Evolutionary conservation across 352 stramenopile species (phyloP), one percentile per base, ranked within the genome.

Genomic region (Pythium sp.): DNA sequence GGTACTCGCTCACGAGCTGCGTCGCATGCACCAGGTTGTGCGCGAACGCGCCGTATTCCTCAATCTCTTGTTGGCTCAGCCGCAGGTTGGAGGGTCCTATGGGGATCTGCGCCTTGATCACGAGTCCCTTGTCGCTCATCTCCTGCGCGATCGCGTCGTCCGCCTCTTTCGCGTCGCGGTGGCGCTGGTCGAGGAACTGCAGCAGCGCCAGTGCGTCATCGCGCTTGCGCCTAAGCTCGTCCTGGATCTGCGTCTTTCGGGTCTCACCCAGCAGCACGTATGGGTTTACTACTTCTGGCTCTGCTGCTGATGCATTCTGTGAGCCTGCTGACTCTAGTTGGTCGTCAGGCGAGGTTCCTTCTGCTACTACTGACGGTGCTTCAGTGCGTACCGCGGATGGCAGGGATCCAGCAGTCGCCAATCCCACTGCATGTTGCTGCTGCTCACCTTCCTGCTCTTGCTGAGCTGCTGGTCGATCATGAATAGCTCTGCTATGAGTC

Each of bases 51-150:
- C 82, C 84, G 65, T 89, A 91, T 14, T 49, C 41, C 3, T 61
- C 46, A 0, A 92, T 54, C 54, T 93, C 83, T 1, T 72, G 24
- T 0, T 73, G 47, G 24, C 87, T 75, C 6, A 94, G 66, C 11
- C 68, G 67, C 41, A 93, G 69, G 49, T 79, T 78, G 3, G 86
- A 88, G 2, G 84, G 81, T 1, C 84, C 86, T 46, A 94, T 78
- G 1, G 86, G 86, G 59, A 93, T 87, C 64, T 94, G 86, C 12
- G 81, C 80, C 51, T 89, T 91, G 26, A 92, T 60, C 22, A 91
- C 79, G n/a, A 94, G 76, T 20, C 86, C 86, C 24, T 80, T 67
- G 0, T 70, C 61, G 36, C 76, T 80, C 24, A 94, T 62, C n/a
- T 85, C 63, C 9, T 76, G 56, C 1, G 77, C 84, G 18, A 84